Percentiles rank a stretch among this genome's conserved stretches.
Evolutionary conservation across 2,329 filamentous ascomycete genomes (phyloP).

Genomic region (Diaporthe sp.): DNA sequence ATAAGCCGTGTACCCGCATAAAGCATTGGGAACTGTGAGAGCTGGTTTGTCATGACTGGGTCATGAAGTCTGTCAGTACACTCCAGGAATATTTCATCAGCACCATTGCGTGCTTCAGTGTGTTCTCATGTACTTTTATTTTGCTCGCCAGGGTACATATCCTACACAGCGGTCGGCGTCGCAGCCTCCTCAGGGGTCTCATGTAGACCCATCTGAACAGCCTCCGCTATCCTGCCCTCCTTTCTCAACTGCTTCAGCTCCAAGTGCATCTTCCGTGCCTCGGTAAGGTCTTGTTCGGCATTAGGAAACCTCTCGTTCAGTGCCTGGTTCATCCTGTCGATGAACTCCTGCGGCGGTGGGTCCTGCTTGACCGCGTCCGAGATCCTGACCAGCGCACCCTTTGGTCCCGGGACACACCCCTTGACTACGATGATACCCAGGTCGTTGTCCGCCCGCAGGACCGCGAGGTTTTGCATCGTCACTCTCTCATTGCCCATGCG

Average conservation of each 20-base stretch:
- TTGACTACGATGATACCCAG: slow-evolving; percentile 91
- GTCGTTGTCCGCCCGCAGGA: slow-evolving; percentile 88
- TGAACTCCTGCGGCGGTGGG: slow-evolving; percentile 64
- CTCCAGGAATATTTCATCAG: background rate
- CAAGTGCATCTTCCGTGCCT: slow-evolving; percentile 65
- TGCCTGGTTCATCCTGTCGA: slow-evolving; percentile 60
- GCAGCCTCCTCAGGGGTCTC: slow-evolving; percentile 38
- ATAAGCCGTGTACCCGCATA: background rate
- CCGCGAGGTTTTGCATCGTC: slow-evolving; percentile 91
- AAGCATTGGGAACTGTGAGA: background rate
- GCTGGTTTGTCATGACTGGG: background rate
- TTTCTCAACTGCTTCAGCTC: slow-evolving; percentile 66
- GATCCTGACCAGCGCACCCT: slow-evolving; percentile 86
- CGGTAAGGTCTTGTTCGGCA: slow-evolving; percentile 60
- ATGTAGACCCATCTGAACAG: slow-evolving; percentile 46
- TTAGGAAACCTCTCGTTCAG: slow-evolving; percentile 63
- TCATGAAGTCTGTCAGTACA: background rate
- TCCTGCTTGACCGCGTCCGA: slow-evolving; percentile 93
- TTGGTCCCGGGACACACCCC: slow-evolving; percentile 89
- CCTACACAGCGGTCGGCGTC: slow-evolving; percentile 5
- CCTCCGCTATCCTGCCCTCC: slow-evolving; percentile 56
- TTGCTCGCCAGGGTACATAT: slow-evolving; percentile 17
- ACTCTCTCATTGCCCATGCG: slow-evolving; percentile 92
- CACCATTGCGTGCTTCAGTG: background rate
- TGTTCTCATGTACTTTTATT: background rate